A percentile compares a stretch with the other conserved stretches of the same genome.
Evolutionary conservation across 2,329 filamentous ascomycete species (phyloP).

Genomic region (Xylariales sp.): DNA sequence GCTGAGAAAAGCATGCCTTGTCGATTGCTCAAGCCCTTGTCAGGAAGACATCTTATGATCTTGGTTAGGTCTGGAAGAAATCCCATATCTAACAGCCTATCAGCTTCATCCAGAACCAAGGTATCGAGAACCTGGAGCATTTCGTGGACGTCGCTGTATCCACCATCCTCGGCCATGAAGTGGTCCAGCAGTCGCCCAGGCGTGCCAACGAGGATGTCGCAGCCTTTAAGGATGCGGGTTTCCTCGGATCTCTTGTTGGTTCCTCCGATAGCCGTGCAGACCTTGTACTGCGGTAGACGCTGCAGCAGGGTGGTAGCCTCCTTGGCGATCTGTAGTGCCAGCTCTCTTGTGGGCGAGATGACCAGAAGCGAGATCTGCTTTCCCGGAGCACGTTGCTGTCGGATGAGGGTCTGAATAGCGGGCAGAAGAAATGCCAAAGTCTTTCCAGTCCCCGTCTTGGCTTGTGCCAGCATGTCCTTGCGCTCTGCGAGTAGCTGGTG

Average conservation of each 20-base stretch:
- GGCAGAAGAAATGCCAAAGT: conserved; percentile 80
- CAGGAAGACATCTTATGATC: conserved; percentile 68
- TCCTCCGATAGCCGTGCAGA: conserved; percentile 76
- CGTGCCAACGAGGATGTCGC: conserved; percentile 76
- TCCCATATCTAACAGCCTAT: conserved; percentile 77
- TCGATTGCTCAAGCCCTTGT: conserved; percentile 51
- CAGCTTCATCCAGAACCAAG: conserved; percentile 79
- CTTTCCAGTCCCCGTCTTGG: conserved; percentile 85
- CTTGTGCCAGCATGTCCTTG: conserved; percentile 65
- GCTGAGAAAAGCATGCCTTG: conserved; percentile 83
- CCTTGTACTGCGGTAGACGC: conserved; percentile 68
- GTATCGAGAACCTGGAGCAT: conserved; percentile 69
- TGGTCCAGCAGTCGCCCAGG: conserved; percentile 78
- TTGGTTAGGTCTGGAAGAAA: conserved; percentile 77
- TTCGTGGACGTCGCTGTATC: conserved; percentile 54
- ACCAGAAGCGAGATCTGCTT: conserved; percentile 56
- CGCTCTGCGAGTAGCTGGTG: conserved; percentile 39
- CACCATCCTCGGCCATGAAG: conserved; percentile 61
- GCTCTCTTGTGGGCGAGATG: conserved; percentile 66
- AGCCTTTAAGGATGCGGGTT: conserved; percentile 64
- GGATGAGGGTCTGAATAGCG: conserved; percentile 73
- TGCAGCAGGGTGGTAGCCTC: conserved; percentile 70
- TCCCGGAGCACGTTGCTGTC: conserved; percentile 24
- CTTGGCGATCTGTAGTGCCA: conserved; percentile 65
- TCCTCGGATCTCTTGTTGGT: conserved; percentile 71